Conservation (phyloP, 1,284 basidiomycete genomes). For the Flammula alnicola region DNA sequence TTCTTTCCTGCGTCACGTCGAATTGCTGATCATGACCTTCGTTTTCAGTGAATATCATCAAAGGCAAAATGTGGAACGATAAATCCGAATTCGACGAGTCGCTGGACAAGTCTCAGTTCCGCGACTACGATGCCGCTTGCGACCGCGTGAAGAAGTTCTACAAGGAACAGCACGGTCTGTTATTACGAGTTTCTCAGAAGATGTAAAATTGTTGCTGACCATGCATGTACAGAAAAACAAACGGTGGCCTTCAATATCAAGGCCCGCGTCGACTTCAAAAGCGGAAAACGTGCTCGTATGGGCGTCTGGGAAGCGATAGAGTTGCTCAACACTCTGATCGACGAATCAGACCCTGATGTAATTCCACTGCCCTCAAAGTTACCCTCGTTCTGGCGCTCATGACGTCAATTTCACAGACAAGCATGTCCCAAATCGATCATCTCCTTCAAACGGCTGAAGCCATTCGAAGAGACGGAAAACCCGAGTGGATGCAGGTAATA, state of each 20-base stretch:
- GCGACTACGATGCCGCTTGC: constrained; percentile 79
- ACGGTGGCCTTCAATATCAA: constrained; percentile 84
- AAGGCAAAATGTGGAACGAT: constrained; percentile 64
- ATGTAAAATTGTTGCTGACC: not conserved
- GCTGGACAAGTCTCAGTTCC: constrained; percentile 81
- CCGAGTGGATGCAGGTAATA: constrained; percentile 83
- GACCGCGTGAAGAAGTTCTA: constrained; percentile 89
- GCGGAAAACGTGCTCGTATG: constrained; percentile 68
- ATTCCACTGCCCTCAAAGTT: constrained; percentile 31
- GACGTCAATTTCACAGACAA: constrained; percentile 53
- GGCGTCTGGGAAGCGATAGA: constrained; percentile 91
- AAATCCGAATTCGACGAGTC: constrained; percentile 68
- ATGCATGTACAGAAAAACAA: constrained; percentile 70
- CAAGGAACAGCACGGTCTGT: constrained; percentile 82
- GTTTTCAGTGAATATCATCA: constrained; percentile 66
- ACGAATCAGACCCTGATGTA: constrained; percentile 88
- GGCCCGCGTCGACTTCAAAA: constrained; percentile 76
- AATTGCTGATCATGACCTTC: not conserved
- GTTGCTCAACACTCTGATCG: constrained; percentile 85
- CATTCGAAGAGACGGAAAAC: constrained; percentile 86
- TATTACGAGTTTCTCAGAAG: constrained; percentile 3
- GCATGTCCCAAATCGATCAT: constrained; percentile 87
- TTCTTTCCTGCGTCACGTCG: not conserved
- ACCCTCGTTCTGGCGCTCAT: constrained; percentile 15
- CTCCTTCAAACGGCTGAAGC: constrained; percentile 92